phyloP scores from a whole-genome alignment of 2,329 filamentous ascomycete genomes.

The Lecanicillium sp. region DNA sequence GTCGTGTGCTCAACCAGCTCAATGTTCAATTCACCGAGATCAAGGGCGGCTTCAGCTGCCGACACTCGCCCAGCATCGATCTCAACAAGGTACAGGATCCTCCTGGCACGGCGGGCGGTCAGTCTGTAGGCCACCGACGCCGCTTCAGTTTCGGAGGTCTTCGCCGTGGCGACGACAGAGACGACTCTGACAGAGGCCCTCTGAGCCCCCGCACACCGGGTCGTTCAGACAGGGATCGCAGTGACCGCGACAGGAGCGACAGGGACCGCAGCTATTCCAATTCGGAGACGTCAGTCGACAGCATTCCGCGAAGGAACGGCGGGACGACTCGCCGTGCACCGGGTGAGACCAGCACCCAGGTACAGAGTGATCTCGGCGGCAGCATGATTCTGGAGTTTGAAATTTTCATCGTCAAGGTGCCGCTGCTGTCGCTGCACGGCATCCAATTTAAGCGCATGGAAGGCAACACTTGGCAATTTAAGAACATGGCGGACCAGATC shows the following conservation, averaged over 20 bases:
- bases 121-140: slow-evolving; percentile 57
- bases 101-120: slow-evolving; percentile 51
- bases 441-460: slow-evolving; percentile 97
- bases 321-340: slow-evolving; percentile 53
- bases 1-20: slow-evolving; percentile 78
- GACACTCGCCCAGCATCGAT: slow-evolving; percentile 84
- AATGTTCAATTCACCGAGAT: slow-evolving; percentile 91
- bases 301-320: slow-evolving; percentile 50
- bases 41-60: slow-evolving; percentile 86
- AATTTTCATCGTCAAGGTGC: slow-evolving; percentile 96
- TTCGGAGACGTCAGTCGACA: slow-evolving; percentile 80
- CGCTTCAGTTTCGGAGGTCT: slow-evolving; percentile 79
- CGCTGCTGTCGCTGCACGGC: slow-evolving; percentile 83
- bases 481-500: slow-evolving; percentile 96
- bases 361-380: slow-evolving; percentile 81
- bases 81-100: slow-evolving; percentile 65
- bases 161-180: slow-evolving; percentile 50
- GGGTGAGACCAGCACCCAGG: slow-evolving; percentile 86
- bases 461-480: slow-evolving; percentile 97
- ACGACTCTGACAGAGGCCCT: slow-evolving; percentile 48
- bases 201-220: slow-evolving; percentile 39
- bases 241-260: slow-evolving; percentile 17
- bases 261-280: slow-evolving; percentile 71
- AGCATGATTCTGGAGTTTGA: slow-evolving; percentile 86
- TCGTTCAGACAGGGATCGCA: slow-evolving; percentile 33